Percentiles rank a stretch among this genome's conserved stretches.
Evolutionary conservation across 805 yeast species (phyloP).

Genomic region (Cyberlindnera samutprakarnensis): DNA sequence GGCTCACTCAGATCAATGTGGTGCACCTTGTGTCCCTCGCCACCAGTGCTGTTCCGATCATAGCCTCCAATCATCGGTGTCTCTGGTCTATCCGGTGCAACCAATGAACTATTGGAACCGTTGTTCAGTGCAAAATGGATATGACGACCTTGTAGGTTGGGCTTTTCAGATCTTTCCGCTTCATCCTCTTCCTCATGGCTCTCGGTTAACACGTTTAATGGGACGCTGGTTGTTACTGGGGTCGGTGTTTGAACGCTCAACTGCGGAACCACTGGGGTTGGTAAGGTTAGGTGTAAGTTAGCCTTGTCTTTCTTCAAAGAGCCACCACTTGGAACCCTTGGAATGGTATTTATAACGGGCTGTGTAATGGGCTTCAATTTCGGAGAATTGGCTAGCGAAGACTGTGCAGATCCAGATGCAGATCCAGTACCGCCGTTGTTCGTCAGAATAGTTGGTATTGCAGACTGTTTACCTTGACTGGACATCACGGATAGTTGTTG

Average conservation of each 20-base stretch:
- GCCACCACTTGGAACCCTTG: slow-evolving; percentile 2
- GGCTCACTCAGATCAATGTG: slow-evolving; percentile 11
- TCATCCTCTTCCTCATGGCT: neutral
- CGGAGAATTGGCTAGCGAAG: neutral
- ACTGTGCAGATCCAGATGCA: neutral
- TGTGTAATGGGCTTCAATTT: slow-evolving; percentile 5
- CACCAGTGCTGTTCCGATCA: too few relatives aligned
- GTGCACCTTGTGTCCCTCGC: too few relatives aligned
- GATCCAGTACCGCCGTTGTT: too few relatives aligned
- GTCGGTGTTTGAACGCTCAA: too few relatives aligned
- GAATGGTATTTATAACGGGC: slow-evolving; percentile 7
- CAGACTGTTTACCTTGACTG: too few relatives aligned
- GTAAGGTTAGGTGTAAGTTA: too few relatives aligned
- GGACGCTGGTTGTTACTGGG: slow-evolving; percentile 1
- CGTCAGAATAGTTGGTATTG: too few relatives aligned
- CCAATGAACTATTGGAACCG: neutral
- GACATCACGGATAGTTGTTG: slow-evolving; percentile 12
- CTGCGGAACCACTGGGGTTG: too few relatives aligned
- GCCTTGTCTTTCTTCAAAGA: too few relatives aligned
- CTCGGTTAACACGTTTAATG: neutral
- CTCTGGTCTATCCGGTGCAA: slow-evolving; percentile 4
- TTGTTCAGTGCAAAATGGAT: neutral
- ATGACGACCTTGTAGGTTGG: neutral
- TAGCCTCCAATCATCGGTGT: slow-evolving; percentile 22
- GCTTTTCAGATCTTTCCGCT: neutral